Evolutionary conservation across 805 yeast genomes (phyloP).

Genomic region (Kodamaea sagamina): DNA sequence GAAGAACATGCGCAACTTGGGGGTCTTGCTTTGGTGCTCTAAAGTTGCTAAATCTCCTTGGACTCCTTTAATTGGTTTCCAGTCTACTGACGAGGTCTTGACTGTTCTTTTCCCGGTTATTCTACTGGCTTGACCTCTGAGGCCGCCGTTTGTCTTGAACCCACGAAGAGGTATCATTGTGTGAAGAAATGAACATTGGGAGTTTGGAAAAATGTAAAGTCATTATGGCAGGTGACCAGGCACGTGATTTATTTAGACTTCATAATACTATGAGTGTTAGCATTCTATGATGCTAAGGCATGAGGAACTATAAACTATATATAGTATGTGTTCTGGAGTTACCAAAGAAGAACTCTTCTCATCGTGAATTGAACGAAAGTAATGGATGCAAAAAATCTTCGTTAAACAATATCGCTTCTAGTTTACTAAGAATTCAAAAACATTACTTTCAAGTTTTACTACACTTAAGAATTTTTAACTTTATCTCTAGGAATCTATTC

Average conservation of each 20-base stretch:
- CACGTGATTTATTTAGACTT: neutral
- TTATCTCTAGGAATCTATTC: too few relatives aligned
- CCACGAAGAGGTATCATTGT: slow-evolving; percentile 6
- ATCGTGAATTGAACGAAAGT: too few relatives aligned
- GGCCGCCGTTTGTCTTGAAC: neutral
- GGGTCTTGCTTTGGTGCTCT: slow-evolving; percentile 41
- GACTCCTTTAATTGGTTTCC: slow-evolving; percentile 72
- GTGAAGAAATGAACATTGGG: neutral
- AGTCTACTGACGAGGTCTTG: slow-evolving; percentile 74
- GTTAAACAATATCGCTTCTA: too few relatives aligned
- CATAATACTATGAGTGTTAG: too few relatives aligned
- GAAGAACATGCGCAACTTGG: slow-evolving; percentile 39
- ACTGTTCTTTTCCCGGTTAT: slow-evolving; percentile 23
- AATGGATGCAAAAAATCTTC: too few relatives aligned
- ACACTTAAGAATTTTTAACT: too few relatives aligned
- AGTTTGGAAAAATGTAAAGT: neutral
- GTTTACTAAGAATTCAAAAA: too few relatives aligned
- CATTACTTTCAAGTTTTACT: too few relatives aligned
- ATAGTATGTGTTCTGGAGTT: too few relatives aligned
- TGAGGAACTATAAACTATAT: too few relatives aligned
- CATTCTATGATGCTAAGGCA: too few relatives aligned
- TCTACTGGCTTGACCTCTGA: slow-evolving; percentile 3
- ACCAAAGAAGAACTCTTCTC: too few relatives aligned
- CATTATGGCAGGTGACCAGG: neutral
- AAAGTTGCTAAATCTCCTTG: slow-evolving; percentile 37